Percentiles rank a stretch among this genome's conserved stretches.
Conservation (phyloP, 2,329 filamentous ascomycete species). For the Trichoderma guizhouense region DNA sequence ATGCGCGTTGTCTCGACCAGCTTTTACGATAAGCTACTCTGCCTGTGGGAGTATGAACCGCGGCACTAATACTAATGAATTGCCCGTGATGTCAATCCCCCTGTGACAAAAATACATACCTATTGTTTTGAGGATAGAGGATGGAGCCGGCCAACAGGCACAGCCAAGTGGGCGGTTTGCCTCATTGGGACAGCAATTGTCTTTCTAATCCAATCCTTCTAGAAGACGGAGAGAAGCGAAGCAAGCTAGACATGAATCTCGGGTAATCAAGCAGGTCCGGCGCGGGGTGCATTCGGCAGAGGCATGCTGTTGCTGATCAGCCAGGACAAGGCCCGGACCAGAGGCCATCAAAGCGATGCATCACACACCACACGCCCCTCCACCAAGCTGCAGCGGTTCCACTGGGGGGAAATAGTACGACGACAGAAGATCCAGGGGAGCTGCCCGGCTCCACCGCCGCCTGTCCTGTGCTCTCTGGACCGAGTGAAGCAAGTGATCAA, state of each 20-base stretch:
- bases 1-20: constrained; percentile 64
- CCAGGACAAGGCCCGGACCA: not conserved
- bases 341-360: not conserved
- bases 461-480: not conserved
- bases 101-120: not conserved
- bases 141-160: not conserved
- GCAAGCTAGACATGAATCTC: not conserved
- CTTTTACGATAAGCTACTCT: constrained; percentile 71
- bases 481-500: not conserved
- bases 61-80: not conserved
- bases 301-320: constrained; percentile 11
- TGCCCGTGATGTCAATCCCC: not conserved
- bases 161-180: not conserved
- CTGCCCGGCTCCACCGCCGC: not conserved
- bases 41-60: constrained; percentile 54
- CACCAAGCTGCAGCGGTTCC: constrained; percentile 15
- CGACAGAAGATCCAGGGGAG: not conserved
- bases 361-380: constrained; percentile 14
- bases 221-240: constrained; percentile 11
- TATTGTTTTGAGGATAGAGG: not conserved
- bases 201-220: not conserved
- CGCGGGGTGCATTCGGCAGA: constrained; percentile 16
- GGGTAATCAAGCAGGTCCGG: constrained; percentile 6
- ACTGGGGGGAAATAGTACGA: not conserved
- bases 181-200: not conserved